phyloP scores from a whole-genome alignment of 164 flowering plant genomes.

The Dillenia turbinata region DNA sequence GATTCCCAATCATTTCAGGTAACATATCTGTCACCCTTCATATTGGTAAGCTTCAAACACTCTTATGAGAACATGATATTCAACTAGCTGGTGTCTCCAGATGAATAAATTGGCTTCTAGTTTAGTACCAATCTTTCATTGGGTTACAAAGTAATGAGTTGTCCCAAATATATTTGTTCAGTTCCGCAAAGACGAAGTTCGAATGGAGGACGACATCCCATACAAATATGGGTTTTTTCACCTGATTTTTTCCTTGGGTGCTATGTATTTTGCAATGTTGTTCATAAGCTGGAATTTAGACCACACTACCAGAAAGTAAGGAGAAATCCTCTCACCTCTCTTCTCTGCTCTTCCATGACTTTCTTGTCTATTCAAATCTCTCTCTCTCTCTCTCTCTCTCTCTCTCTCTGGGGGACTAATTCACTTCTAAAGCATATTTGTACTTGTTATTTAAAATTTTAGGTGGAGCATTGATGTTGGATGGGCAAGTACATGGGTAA shows the following conservation, averaged over 20 bases:
- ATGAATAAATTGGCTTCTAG: too few relatives aligned
- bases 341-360: too few relatives aligned
- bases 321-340: not conserved
- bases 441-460: constrained; percentile 4
- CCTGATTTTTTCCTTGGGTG: constrained; percentile 70
- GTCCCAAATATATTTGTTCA: constrained; percentile 19
- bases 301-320: constrained; percentile 59
- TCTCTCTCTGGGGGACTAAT: too few relatives aligned
- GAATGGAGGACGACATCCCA: constrained; percentile 70
- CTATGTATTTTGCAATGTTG: constrained; percentile 96
- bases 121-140: not conserved
- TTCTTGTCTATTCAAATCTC: too few relatives aligned
- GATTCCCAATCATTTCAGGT: constrained; percentile 94
- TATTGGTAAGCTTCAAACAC: not conserved
- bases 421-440: too few relatives aligned
- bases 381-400: too few relatives aligned
- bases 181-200: constrained; percentile 56
- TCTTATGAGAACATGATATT: too few relatives aligned
- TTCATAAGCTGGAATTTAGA: constrained; percentile 85
- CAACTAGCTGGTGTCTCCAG: too few relatives aligned
- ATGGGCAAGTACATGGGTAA: constrained; percentile 98
- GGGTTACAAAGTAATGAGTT: not conserved
- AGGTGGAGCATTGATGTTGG: constrained; percentile 98
- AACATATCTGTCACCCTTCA: not conserved
- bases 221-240: constrained; percentile 88